A percentile compares a stretch with the other conserved stretches of the same genome.
Evolutionary conservation across 2,329 filamentous ascomycete species (phyloP).

Genomic region (Aphanocladium album): DNA sequence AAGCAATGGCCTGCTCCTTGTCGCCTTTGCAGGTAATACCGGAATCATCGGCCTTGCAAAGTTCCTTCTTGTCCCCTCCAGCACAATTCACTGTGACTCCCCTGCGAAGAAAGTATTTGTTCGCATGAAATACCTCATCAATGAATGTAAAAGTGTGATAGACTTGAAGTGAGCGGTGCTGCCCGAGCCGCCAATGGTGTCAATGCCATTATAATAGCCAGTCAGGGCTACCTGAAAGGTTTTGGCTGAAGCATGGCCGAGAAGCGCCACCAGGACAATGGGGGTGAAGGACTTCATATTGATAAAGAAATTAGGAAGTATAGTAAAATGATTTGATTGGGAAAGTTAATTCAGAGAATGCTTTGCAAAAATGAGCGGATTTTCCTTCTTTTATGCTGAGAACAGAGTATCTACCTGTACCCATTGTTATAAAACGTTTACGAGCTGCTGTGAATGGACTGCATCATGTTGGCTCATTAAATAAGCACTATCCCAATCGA

Average conservation of each 20-base stretch:
- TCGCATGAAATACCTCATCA: not conserved
- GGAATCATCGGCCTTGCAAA: not conserved
- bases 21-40: not conserved
- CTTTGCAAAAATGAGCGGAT: too few relatives aligned
- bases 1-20: not conserved
- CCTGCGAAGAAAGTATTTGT: not conserved
- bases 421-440: too few relatives aligned
- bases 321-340: too few relatives aligned
- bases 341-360: too few relatives aligned
- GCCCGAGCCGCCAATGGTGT: conserved; percentile 5
- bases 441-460: too few relatives aligned
- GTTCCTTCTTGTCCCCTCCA: conserved; percentile 5
- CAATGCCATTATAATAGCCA: conserved; percentile 7
- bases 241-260: not conserved
- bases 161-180: not conserved
- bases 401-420: too few relatives aligned
- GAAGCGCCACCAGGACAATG: not conserved
- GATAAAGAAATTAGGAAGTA: not conserved
- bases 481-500: too few relatives aligned
- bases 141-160: not conserved
- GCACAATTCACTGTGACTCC: not conserved
- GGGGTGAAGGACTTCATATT: not conserved
- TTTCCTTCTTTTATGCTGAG: too few relatives aligned
- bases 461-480: too few relatives aligned
- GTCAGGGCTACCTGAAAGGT: not conserved